Evolutionary conservation across 2,329 filamentous ascomycete genomes (phyloP), one percentile per base, ranked within the genome.

Genomic region (Zarea fungicola): DNA sequence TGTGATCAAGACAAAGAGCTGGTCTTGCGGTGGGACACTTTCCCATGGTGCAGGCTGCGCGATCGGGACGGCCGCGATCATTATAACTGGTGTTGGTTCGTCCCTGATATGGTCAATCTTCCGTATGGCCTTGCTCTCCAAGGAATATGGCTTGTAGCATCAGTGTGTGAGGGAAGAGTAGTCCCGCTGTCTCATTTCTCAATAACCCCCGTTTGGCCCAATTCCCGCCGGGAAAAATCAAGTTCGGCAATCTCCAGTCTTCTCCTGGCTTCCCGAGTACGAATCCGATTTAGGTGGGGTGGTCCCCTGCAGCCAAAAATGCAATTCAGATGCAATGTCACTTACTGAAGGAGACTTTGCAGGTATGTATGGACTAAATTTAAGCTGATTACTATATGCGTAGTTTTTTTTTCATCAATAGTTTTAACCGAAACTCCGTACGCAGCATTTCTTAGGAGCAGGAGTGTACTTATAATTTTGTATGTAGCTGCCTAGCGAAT

Each of bases 1-100:
- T 1, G 89, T 95, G 34, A 96, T 80, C 32, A 96, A 73, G 8
- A 89, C 81, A 62, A 81, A 81, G 40, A 76, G 66, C 59, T 78
- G 77, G 52, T 77, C 69, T 26, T 69, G 56, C 23, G 64, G 48
- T 5, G 64, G 48, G 26, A 62, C 66, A 4, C 50, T 54, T 10
- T 70, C 68, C 68, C 68, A 71, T 8, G 68, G 68, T 29, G 63
- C 62, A 2, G 57, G 39, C 50, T 42, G 43, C n/a, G 22, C 26
- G 23, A 37, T 22, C 10, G 49, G 43, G 7, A 28, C 44, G 16
- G 49, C 44, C 19, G 49, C 32, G 37, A 48, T 39, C 49, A 51
- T 51, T 14, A 16, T 16, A 10, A 29, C 32, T 22, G 37, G 22
- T 16, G 11, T 25, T 8, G 13, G 25, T 10, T 9, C 3, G 14